phyloP scores from a whole-genome alignment of 139 green algal genomes.

The Picochlorum sp. region DNA sequence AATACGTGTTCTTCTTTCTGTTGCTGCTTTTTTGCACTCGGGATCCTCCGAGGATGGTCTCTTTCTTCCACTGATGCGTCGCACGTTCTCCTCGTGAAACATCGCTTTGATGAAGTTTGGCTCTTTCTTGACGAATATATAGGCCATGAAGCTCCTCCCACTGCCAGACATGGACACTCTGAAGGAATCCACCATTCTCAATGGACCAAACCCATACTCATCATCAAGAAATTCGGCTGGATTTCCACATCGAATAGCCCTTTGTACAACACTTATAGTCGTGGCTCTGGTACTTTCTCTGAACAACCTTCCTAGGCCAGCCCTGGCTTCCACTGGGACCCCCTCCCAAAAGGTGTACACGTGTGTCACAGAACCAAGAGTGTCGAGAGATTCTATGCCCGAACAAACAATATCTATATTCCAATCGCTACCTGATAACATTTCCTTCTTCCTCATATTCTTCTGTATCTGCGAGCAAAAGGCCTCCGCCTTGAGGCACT shows the following conservation, averaged over 20 bases:
- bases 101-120: neutral
- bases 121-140: slow-evolving; percentile 56
- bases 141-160: slow-evolving; percentile 69
- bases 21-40: too few species aligned
- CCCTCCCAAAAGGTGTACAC: slow-evolving; percentile 94
- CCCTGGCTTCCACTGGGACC: slow-evolving; percentile 54
- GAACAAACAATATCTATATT: neutral
- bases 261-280: slow-evolving; percentile 75
- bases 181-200: slow-evolving; percentile 63
- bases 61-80: neutral
- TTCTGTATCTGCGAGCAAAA: slow-evolving; percentile 49
- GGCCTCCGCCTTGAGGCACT: slow-evolving; percentile 69
- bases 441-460: slow-evolving; percentile 24
- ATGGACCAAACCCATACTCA: slow-evolving; percentile 58
- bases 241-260: slow-evolving; percentile 41
- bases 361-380: slow-evolving; percentile 69
- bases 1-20: too few species aligned
- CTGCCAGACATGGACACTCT: slow-evolving; percentile 75
- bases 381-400: slow-evolving; percentile 31
- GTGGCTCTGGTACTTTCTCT: slow-evolving; percentile 36
- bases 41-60: neutral
- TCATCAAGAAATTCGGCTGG: slow-evolving; percentile 54
- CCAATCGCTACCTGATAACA: neutral
- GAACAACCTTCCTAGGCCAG: slow-evolving; percentile 76
- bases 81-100: neutral